phyloP scores from a whole-genome alignment of 805 yeast species.

The Metschnikowia continentalis region DNA sequence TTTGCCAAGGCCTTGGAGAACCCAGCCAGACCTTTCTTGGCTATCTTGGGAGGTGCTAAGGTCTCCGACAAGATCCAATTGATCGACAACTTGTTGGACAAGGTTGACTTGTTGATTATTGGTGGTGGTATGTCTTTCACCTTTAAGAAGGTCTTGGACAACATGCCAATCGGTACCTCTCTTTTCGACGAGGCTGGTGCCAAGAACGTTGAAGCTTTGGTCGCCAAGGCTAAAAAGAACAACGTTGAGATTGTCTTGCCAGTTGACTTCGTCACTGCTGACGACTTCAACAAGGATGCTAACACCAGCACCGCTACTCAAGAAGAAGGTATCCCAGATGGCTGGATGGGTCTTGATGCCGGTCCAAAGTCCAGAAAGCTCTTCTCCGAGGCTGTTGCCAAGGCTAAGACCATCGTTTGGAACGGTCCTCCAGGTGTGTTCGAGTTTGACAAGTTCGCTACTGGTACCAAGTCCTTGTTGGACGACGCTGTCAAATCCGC shows the following conservation, averaged over 20 bases:
- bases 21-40: conserved; percentile 97
- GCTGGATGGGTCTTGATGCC: conserved; percentile 93
- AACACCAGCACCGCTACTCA: conserved; percentile 78
- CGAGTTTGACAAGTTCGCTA: conserved; percentile 89
- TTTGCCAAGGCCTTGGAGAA: conserved; percentile 97
- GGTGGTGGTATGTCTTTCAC: conserved; percentile 99
- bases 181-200: conserved; percentile 93
- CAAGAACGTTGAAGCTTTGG: conserved; percentile 84
- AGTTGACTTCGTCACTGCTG: conserved; percentile 94
- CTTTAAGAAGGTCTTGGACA: conserved; percentile 88
- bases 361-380: conserved; percentile 86
- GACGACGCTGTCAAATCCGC: conserved; percentile 86
- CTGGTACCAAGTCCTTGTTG: conserved; percentile 86
- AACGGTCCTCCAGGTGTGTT: conserved; percentile 99
- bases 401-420: conserved; percentile 98
- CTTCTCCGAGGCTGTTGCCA: conserved; percentile 76
- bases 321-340: conserved; percentile 89
- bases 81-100: conserved; percentile 94
- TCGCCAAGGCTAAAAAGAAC: conserved; percentile 95
- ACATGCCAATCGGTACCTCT: conserved; percentile 86
- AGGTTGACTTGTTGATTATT: conserved; percentile 89
- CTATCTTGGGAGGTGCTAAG: conserved; percentile 99
- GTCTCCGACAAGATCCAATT: conserved; percentile 98
- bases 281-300: conserved; percentile 90
- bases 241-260: conserved; percentile 92